Conservation (phyloP, 1,139 yeast genomes). For the Taiozyma sp. region DNA sequence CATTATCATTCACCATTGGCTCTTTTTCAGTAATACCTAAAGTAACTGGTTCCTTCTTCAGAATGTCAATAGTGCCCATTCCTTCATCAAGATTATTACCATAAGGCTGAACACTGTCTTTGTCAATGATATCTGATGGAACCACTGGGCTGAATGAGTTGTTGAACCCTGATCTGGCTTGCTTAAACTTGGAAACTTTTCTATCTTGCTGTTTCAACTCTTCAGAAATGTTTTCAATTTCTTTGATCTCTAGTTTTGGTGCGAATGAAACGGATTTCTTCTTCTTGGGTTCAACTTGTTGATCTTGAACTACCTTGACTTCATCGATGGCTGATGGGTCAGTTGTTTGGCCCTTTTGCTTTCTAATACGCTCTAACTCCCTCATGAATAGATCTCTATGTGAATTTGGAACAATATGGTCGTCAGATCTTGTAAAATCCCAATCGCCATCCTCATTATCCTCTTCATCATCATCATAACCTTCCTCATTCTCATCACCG, state of each 20-base stretch:
- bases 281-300: neutral
- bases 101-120: conserved; percentile 1
- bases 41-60: conserved; percentile 2
- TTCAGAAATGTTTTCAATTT: conserved; percentile 49
- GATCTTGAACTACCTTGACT: conserved; percentile 23
- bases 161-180: conserved; percentile 5
- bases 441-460: conserved; percentile 18
- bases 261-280: conserved; percentile 48
- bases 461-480: conserved; percentile 22
- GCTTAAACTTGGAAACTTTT: conserved; percentile 17
- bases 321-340: neutral
- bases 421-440: conserved; percentile 13
- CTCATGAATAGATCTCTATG: conserved; percentile 16
- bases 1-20: conserved; percentile 5
- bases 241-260: conserved; percentile 43
- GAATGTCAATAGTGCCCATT: neutral
- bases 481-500: conserved; percentile 23
- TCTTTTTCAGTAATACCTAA: neutral
- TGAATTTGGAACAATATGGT: conserved; percentile 15
- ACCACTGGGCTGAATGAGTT: conserved; percentile 3
- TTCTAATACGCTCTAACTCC: conserved; percentile 10
- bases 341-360: neutral
- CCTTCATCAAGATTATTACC: neutral
- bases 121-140: conserved; percentile 7
- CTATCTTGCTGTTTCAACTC: conserved; percentile 26